phyloP scores from a whole-genome alignment of 768 basidiomycete species.

The Lyophyllum decastes region DNA sequence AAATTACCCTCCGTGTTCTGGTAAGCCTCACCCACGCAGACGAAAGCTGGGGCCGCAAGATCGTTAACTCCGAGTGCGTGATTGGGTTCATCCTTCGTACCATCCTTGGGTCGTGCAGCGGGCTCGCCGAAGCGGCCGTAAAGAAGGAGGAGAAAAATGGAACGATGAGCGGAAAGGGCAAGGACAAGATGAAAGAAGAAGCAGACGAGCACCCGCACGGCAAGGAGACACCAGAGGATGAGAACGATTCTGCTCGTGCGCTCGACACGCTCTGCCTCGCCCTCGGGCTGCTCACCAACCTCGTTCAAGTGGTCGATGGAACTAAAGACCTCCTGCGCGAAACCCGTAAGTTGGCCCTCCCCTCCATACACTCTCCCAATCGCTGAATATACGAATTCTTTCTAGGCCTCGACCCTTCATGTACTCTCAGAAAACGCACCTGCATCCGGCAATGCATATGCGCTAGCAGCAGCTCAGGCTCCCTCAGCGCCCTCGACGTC shows the following conservation, averaged over 20 bases:
- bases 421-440: constrained; percentile 42
- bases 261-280: constrained; percentile 78
- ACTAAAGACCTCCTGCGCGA: constrained; percentile 47
- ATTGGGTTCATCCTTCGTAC: constrained; percentile 50
- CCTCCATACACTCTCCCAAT: not conserved
- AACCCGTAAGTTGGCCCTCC: constrained; percentile 42
- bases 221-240: constrained; percentile 14
- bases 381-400: not conserved
- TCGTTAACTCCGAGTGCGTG: constrained; percentile 47
- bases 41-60: constrained; percentile 51
- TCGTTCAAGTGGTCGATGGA: constrained; percentile 61
- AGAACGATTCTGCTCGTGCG: constrained; percentile 35
- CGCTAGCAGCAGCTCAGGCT: constrained; percentile 1
- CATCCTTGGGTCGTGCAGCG: constrained; percentile 27
- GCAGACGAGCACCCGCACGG: not conserved
- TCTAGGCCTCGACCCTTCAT: constrained; percentile 53
- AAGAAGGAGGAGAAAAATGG: constrained; percentile 12
- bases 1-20: constrained; percentile 63
- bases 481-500: constrained; percentile 48
- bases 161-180: constrained; percentile 5
- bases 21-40: constrained; percentile 72
- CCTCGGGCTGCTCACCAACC: constrained; percentile 74
- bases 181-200: constrained; percentile 18
- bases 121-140: not conserved
- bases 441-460: constrained; percentile 63